Evolutionary conservation across 2,329 filamentous ascomycete species (phyloP), one percentile per base, ranked within the genome.

Genomic region (Laburnicola sp.): DNA sequence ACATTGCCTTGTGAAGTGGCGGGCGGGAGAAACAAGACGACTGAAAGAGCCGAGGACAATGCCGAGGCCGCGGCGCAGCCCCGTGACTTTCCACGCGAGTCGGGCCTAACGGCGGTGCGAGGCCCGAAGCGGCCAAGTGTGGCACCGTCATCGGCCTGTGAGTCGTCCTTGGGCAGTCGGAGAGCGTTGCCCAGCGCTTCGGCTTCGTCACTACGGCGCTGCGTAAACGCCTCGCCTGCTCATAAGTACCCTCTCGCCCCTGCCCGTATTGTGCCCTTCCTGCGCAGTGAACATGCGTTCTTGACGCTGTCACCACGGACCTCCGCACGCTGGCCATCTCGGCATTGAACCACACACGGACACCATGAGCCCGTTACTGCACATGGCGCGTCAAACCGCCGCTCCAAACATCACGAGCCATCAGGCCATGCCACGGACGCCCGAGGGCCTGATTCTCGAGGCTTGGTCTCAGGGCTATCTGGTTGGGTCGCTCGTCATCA

Each of bases 401-500:
- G 22, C 34, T 7, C 21, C 40, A 6, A 49, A 53, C 31, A 40
- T 53, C 38, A 42, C 25, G 6, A 43, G 25, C 16, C 40, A 31
- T 28, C 30, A 48, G 22, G 37, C 51, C 22, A 69, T 66, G 45
- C 70, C 70, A n/a, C n/a, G n/a, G 9, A 43, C 16, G 38, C 62
- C 65, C 3, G 53, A 68, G 28, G 63, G 70, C 45, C 57, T 74
- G 38, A 59, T 73, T 23, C 58, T 75, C 4, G 73, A 75, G 57
- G 70, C 70, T 47, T 75, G 73, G 73, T 68, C 70, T 5, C 67
- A 73, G 56, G 73, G 73, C 28, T 71, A 68, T 38, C 62, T 74
- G 59, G 69, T 73, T 22, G 72, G 72, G 26, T 69, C 71, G 8
- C 65, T 80, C 28, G 68, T 79, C 51, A 75, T 79, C 41, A 78